A percentile compares a stretch with the other conserved stretches of the same genome.
phyloP scores from a whole-genome alignment of 2,329 filamentous ascomycete species.

The Colletotrichum sp. region DNA sequence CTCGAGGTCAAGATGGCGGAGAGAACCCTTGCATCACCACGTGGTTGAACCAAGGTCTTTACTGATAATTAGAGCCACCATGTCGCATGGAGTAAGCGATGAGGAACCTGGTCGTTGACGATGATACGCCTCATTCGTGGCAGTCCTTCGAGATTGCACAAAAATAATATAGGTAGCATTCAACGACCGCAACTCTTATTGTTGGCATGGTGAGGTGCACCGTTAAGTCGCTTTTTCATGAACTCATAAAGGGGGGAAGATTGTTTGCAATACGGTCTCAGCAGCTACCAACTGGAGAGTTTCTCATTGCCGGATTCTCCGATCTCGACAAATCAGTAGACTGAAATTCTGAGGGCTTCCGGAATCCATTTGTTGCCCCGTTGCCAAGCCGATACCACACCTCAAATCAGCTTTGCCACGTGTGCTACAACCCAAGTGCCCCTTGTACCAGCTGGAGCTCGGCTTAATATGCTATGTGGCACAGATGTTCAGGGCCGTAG shows the following conservation, averaged over 20 bases:
- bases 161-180: background rate
- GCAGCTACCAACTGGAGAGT: background rate
- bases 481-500: background rate
- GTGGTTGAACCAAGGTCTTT: background rate
- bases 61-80: background rate
- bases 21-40: background rate
- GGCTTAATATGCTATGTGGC: background rate
- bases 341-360: background rate
- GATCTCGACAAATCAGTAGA: background rate
- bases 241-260: background rate
- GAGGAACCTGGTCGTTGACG: background rate
- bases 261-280: background rate
- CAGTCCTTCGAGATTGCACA: background rate
- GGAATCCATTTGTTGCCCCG: background rate
- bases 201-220: fast-evolving
- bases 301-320: background rate
- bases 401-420: background rate
- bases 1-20: background rate
- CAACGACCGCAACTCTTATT: background rate
- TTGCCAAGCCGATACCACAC: background rate
- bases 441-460: background rate
- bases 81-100: background rate
- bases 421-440: background rate
- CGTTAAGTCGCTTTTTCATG: background rate
- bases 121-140: background rate